A percentile compares a stretch with the other conserved stretches of the same genome.
phyloP scores from a whole-genome alignment of 148 eudicot species.

The Persicaria tinctoria region DNA sequence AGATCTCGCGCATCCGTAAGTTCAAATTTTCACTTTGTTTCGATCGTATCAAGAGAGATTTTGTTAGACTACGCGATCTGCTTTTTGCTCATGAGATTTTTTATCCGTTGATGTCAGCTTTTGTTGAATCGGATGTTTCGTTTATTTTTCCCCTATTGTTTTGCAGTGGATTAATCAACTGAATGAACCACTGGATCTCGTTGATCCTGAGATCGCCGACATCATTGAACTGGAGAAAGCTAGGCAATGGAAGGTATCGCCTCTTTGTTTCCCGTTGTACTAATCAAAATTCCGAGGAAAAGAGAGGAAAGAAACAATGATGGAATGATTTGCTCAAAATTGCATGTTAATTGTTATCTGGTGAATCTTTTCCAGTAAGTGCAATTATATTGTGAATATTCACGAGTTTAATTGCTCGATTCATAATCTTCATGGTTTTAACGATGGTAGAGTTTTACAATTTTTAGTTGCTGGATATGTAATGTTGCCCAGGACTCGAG shows the following conservation, averaged over 20 bases:
- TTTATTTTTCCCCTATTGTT: background rate
- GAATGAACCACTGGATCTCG: conserved; percentile 75
- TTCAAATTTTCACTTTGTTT: conserved; percentile 2
- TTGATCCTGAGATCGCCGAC: conserved; percentile 95
- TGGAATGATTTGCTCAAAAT: background rate
- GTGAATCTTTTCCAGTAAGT: background rate
- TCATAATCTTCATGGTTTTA: background rate
- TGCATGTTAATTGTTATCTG: background rate
- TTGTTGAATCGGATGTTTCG: background rate
- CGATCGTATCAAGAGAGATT: background rate
- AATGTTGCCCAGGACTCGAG: background rate
- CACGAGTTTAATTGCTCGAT: background rate
- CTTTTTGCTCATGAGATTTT: too few species aligned
- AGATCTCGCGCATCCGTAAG: conserved; percentile 62
- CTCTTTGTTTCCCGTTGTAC: background rate
- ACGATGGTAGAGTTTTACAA: background rate
- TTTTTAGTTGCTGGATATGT: background rate
- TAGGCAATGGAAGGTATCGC: conserved; percentile 88
- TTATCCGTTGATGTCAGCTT: too few species aligned
- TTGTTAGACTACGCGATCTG: background rate
- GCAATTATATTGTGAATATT: background rate
- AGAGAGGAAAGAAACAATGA: background rate
- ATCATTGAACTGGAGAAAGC: conserved; percentile 92
- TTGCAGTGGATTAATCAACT: conserved; percentile 92
- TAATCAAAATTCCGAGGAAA: background rate